A percentile compares a stretch with the other conserved stretches of the same genome.
Conservation (phyloP, 768 basidiomycete species). For the Chalciporus sphaerocephalus region DNA sequence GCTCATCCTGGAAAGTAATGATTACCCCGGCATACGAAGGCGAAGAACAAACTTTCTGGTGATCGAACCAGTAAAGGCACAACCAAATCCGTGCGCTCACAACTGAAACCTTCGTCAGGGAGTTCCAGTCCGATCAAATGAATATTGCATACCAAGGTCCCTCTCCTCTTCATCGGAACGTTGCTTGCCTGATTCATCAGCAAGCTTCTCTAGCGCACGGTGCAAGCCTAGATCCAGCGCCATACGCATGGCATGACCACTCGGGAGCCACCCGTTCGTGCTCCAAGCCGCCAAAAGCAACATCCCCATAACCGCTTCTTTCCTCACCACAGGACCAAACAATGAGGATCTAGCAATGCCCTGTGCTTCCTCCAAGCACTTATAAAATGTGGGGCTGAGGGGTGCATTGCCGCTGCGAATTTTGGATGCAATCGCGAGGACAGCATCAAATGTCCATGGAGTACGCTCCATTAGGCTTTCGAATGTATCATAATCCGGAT, state of each 20-base stretch:
- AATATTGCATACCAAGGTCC: conserved; percentile 59
- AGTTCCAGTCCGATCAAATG: neutral
- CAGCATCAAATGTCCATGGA: conserved; percentile 93
- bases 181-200: conserved; percentile 61
- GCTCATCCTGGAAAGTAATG: conserved; percentile 59
- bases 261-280: conserved; percentile 91
- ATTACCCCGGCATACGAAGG: conserved; percentile 7
- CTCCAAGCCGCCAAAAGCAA: conserved; percentile 89
- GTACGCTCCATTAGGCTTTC: conserved; percentile 88
- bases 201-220: conserved; percentile 86
- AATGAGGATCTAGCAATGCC: conserved; percentile 91
- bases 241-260: conserved; percentile 96
- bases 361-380: conserved; percentile 90
- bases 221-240: conserved; percentile 91
- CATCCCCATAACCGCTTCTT: conserved; percentile 96
- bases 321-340: conserved; percentile 89
- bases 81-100: conserved; percentile 93
- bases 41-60: conserved; percentile 59
- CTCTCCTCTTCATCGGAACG: conserved; percentile 80
- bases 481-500: conserved; percentile 89
- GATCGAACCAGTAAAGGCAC: conserved; percentile 94
- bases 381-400: conserved; percentile 81
- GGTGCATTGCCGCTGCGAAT: conserved; percentile 88
- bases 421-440: conserved; percentile 88
- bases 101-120: conserved; percentile 42